Percentiles rank a stretch among this genome's conserved stretches.
These are phyloP conservation scores for Talaromyces funiculosus DNA, from an alignment of 2,329 filamentous ascomycete genomes.

Conservation along the genomic window DNA sequence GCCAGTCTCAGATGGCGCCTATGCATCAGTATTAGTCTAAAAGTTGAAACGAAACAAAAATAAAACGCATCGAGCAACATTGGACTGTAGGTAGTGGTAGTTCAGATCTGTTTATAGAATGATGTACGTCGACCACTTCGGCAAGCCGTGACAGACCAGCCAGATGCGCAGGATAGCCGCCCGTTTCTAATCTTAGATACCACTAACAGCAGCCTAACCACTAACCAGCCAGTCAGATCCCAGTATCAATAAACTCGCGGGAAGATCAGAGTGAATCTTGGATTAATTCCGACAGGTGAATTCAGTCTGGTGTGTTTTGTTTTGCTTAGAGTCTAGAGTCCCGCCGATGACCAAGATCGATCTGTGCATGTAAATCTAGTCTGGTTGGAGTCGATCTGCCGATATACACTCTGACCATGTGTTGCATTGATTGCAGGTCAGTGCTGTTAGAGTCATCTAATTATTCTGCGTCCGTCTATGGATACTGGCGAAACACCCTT, in stretches of 20 bases:
- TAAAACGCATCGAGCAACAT: background rate
- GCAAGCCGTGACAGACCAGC: constrained; percentile 4
- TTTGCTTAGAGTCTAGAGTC: background rate
- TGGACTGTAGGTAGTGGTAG: background rate
- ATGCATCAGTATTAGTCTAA: background rate
- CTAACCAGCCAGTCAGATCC: background rate
- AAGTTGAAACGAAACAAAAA: constrained; percentile 1
- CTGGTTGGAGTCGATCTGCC: background rate
- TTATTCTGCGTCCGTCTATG: too few relatives aligned
- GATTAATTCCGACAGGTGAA: background rate
- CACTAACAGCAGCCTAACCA: background rate
- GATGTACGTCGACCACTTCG: background rate
- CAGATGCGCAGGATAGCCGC: constrained; percentile 6
- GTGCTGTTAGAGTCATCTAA: background rate
- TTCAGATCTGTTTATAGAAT: constrained; percentile 1
- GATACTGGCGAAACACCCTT: background rate
- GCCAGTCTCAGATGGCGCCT: constrained; percentile 1
- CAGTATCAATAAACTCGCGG: background rate
- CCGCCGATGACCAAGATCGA: background rate
- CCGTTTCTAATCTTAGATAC: constrained; percentile 4
- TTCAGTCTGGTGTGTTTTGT: background rate
- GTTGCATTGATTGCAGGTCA: background rate
- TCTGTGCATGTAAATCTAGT: background rate
- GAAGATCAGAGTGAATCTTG: background rate
- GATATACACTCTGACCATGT: background rate